A percentile compares a stretch with the other conserved stretches of the same genome.
Conservation (phyloP, 2,329 filamentous ascomycete genomes). For the Cercospora berteroae region DNA sequence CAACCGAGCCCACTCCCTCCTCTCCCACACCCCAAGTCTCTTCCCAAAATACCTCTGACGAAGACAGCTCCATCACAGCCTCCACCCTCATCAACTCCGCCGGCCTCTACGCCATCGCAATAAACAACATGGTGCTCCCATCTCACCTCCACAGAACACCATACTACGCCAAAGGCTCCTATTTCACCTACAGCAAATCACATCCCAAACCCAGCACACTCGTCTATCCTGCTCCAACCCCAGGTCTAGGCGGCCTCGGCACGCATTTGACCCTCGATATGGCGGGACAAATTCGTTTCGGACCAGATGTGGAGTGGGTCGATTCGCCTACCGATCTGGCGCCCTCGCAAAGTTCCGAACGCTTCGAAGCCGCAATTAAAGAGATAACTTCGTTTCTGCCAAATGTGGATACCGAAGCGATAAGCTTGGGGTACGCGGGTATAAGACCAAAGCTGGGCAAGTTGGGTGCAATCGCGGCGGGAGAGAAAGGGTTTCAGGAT, state of each 20-base stretch:
- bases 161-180: constrained; percentile 90
- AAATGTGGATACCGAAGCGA: constrained; percentile 60
- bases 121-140: constrained; percentile 80
- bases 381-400: constrained; percentile 82
- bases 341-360: constrained; percentile 57
- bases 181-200: constrained; percentile 77
- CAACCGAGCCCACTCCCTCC: constrained; percentile 26
- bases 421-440: constrained; percentile 83
- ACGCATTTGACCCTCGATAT: constrained; percentile 93
- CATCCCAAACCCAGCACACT: constrained; percentile 67
- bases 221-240: constrained; percentile 81
- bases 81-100: constrained; percentile 82
- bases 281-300: constrained; percentile 79
- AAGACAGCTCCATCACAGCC: constrained; percentile 58
- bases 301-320: constrained; percentile 94
- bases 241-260: constrained; percentile 79
- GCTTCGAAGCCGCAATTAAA: constrained; percentile 64
- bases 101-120: constrained; percentile 70
- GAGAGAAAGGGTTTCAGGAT: constrained; percentile 69
- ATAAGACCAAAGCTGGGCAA: constrained; percentile 80
- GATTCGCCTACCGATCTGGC: constrained; percentile 65
- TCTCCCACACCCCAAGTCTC: constrained; percentile 28
- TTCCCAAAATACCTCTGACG: constrained; percentile 41
- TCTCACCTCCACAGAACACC: constrained; percentile 55
- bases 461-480: constrained; percentile 60